Conservation (phyloP, 2,329 filamentous ascomycete genomes). For the Cytospora chrysosperma region DNA sequence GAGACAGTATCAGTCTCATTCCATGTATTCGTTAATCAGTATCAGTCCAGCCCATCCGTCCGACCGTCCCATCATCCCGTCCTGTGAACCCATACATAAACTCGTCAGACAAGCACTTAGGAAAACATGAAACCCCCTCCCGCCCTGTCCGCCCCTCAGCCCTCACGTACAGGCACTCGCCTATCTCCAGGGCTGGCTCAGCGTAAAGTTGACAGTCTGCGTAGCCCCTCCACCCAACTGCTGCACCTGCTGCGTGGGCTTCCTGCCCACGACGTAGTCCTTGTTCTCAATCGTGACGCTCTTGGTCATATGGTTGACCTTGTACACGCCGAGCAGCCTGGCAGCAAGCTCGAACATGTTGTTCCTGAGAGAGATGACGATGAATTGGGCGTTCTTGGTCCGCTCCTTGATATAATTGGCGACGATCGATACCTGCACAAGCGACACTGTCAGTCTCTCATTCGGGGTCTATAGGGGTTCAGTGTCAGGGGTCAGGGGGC, state of each 20-base stretch:
- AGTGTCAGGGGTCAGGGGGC: slow-evolving; percentile 32
- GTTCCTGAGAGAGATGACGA: slow-evolving; percentile 95
- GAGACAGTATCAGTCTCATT: slow-evolving; percentile 12
- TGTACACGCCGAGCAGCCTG: slow-evolving; percentile 94
- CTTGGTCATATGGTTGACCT: slow-evolving; percentile 98
- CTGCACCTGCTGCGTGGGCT: slow-evolving; percentile 34
- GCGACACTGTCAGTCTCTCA: slow-evolving; percentile 19
- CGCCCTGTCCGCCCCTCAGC: background rate
- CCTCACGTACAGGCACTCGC: background rate
- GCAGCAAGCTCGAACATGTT: slow-evolving; percentile 99
- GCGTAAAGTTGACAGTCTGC: slow-evolving; percentile 25
- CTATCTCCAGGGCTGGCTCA: slow-evolving; percentile 24
- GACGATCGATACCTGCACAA: slow-evolving; percentile 86
- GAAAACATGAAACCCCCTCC: slow-evolving; percentile 1
- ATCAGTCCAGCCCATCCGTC: background rate
- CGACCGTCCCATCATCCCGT: background rate
- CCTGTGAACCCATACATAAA: slow-evolving; percentile 7
- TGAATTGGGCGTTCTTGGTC: slow-evolving; percentile 98
- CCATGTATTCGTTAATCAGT: slow-evolving; percentile 21
- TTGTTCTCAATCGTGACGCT: slow-evolving; percentile 85
- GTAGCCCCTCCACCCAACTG: slow-evolving; percentile 27
- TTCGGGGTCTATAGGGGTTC: background rate
- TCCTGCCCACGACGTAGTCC: slow-evolving; percentile 62
- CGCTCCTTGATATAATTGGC: slow-evolving; percentile 99
- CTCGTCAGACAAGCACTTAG: background rate